These are phyloP conservation scores for Penicillium coffeae DNA, from an alignment of 495 filamentous ascomycete genomes.

Conservation along the genomic window DNA sequence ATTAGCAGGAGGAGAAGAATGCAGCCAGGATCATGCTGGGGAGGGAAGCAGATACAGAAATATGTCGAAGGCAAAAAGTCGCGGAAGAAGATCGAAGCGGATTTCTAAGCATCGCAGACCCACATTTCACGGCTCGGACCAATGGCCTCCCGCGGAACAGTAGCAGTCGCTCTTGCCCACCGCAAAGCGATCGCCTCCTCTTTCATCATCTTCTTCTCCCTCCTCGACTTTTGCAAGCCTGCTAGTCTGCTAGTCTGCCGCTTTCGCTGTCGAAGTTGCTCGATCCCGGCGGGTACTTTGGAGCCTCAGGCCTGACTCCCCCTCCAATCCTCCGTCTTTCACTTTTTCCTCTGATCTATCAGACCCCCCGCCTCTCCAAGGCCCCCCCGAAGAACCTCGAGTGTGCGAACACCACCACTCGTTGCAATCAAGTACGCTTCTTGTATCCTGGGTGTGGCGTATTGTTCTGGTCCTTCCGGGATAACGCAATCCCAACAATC, in stretches of 20 bases:
- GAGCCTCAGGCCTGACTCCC: conserved; percentile 18
- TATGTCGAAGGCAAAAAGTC: neutral
- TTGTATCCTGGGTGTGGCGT: neutral
- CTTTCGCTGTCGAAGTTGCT: neutral
- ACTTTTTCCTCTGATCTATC: conserved; percentile 5
- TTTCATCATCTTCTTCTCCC: conserved; percentile 11
- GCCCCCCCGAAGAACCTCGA: too few species aligned
- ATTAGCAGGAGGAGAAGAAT: too few species aligned
- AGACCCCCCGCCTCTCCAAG: neutral
- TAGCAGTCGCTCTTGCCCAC: neutral
- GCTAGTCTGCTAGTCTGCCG: too few species aligned
- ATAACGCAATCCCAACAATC: neutral
- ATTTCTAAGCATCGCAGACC: conserved; percentile 17
- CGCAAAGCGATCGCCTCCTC: conserved; percentile 6
- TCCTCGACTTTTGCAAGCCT: conserved; percentile 1
- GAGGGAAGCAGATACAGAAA: too few species aligned
- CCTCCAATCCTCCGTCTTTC: conserved; percentile 4
- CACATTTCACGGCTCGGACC: conserved; percentile 7
- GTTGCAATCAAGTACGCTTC: neutral
- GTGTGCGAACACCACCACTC: too few species aligned
- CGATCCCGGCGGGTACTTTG: conserved; percentile 4
- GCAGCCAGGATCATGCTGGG: too few species aligned
- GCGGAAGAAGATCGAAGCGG: conserved; percentile 12
- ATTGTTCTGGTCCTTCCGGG: conserved; percentile 1
- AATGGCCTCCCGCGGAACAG: conserved; percentile 11